Evolutionary conservation across 768 basidiomycete genomes (phyloP), one percentile per base, ranked within the genome.

Genomic region (Boletellus sp.): DNA sequence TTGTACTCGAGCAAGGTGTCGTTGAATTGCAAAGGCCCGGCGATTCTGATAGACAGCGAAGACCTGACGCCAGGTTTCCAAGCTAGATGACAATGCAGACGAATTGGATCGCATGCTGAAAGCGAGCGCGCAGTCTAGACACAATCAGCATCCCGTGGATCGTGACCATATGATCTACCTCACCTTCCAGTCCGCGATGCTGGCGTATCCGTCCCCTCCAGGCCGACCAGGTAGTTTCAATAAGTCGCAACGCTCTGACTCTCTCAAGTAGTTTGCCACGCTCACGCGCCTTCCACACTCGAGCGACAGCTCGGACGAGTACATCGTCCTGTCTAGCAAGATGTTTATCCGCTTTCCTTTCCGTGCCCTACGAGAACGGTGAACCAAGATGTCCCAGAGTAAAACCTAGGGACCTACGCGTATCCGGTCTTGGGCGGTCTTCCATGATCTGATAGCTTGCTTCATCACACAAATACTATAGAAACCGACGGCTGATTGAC

Each of bases 271-370:
- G 71, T 43, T 66, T 71, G 26, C 82, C 83, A 9, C 82, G 78
- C 57, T 85, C 84, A 34, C 77, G 78, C 19, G 86, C 82, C 56
- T 78, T 84, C 85, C 86, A 85, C 4, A 87, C 77, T 41, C 81
- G 73, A 57, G 75, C 66, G 40, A 84, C 70, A 24, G 81, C 85
- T 39, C 77, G 76, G 26, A 87, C 51, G 19, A 86, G 72, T 13
- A 83, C 70, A 46, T 72, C 72, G 48, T 87, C 80, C 59, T 80
- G 83, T 38, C 81, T 73, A 40, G 71, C 70, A 12, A 80, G 48
- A 58, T 83, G 77, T 49, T 80, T 85, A 50, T 71, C 65, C 11
- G 80, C 86, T 24, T 78, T 79, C 47, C 60, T 72, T 58, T 83
- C 79, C 64, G 82, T 67, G 17, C 53, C 61, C 89, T 90, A 55